A percentile compares a stretch with the other conserved stretches of the same genome.
Evolutionary conservation across 768 basidiomycete species (phyloP).

Genomic region (Russula compacta): DNA sequence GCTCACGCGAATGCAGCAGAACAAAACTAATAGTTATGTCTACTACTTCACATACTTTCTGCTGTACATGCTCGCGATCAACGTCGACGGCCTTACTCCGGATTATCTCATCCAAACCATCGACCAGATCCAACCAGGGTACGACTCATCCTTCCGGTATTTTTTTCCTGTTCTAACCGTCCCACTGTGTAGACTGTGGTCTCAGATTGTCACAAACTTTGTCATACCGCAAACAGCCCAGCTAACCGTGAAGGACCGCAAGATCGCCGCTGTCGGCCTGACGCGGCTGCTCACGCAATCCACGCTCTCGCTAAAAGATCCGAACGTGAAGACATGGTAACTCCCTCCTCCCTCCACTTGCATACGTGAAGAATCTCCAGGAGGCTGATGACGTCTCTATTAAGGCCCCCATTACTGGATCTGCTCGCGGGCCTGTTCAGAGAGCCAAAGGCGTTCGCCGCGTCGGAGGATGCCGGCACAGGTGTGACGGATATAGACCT

Average conservation of each 20-base stretch:
- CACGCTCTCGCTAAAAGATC: conserved; percentile 54
- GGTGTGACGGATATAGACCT: conserved; percentile 74
- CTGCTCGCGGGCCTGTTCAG: conserved; percentile 69
- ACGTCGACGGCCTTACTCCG: conserved; percentile 63
- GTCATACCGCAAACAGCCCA: conserved; percentile 75
- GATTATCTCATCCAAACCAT: conserved; percentile 71
- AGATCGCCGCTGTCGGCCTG: conserved; percentile 73
- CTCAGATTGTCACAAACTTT: conserved; percentile 66
- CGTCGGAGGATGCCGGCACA: conserved; percentile 41
- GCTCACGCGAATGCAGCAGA: conserved; percentile 77
- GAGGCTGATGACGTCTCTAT: not conserved
- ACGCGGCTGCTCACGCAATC: conserved; percentile 73
- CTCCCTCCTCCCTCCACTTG: not conserved
- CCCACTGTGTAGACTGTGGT: conserved; percentile 51
- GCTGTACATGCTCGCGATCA: conserved; percentile 64
- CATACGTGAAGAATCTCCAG: not conserved
- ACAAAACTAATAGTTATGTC: conserved; percentile 82
- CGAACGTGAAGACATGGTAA: conserved; percentile 58
- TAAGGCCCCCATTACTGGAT: conserved; percentile 61
- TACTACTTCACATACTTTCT: conserved; percentile 78
- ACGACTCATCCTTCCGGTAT: conserved; percentile 22
- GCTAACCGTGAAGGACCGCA: conserved; percentile 74
- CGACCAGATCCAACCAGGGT: conserved; percentile 84
- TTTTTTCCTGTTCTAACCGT: not conserved
- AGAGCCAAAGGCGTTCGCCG: conserved; percentile 61